Evolutionary conservation across 495 filamentous ascomycete species (phyloP).

Genomic region (Aspergillus avenaceus): DNA sequence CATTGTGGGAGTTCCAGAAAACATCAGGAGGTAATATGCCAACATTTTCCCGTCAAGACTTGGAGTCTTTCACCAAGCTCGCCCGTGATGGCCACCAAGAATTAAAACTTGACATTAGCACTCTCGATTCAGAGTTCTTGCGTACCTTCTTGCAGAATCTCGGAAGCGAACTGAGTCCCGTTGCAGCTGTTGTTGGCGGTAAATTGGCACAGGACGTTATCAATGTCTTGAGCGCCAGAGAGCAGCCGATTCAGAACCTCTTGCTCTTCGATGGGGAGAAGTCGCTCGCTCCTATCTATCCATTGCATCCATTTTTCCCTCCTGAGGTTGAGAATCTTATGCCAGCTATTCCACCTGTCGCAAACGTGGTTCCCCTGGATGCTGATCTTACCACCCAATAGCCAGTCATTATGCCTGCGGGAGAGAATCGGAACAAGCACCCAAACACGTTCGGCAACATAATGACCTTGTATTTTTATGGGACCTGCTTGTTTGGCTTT

Average conservation of each 20-base stretch:
- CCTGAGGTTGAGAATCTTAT: conserved; percentile 25
- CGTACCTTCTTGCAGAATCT: conserved; percentile 78
- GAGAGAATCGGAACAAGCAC: not conserved
- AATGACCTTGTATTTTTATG: not conserved
- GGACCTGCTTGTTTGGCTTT: too few species aligned
- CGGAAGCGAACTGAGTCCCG: conserved; percentile 76
- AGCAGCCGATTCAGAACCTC: conserved; percentile 95
- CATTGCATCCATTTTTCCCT: conserved; percentile 69
- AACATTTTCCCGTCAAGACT: conserved; percentile 53
- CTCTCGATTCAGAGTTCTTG: conserved; percentile 74
- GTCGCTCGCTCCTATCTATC: conserved; percentile 71
- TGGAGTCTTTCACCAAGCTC: conserved; percentile 68
- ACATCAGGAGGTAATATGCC: conserved; percentile 50
- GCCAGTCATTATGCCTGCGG: not conserved
- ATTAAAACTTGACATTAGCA: conserved; percentile 71
- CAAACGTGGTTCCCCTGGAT: conserved; percentile 27
- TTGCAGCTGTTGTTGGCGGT: conserved; percentile 85
- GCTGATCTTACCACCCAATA: conserved; percentile 5
- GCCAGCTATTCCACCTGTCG: conserved; percentile 25
- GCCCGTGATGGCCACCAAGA: conserved; percentile 71
- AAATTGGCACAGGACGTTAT: conserved; percentile 94
- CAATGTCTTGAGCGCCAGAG: conserved; percentile 82
- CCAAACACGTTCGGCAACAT: not conserved
- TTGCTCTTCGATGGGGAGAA: conserved; percentile 85
- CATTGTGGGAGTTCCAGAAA: conserved; percentile 74